Evolutionary conservation across 805 yeast species (phyloP).

Genomic region (Wickerhamiella galacta): DNA sequence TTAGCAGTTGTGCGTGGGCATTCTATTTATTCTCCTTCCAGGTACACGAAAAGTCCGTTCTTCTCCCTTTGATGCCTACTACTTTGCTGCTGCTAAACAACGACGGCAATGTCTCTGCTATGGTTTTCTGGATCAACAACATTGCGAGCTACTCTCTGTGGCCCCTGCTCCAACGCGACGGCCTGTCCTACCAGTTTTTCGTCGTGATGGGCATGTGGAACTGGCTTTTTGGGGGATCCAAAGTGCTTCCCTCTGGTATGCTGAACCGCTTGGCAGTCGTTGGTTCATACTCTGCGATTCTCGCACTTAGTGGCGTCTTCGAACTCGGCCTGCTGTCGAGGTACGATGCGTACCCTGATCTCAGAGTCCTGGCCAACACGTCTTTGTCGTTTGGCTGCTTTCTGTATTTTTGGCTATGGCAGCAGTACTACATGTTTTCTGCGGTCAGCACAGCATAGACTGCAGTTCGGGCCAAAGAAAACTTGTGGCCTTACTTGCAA

Average conservation of each 20-base stretch:
- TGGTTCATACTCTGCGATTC: conserved; percentile 36
- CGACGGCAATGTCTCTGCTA: conserved; percentile 43
- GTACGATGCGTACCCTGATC: conserved; percentile 44
- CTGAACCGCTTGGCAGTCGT: conserved; percentile 36
- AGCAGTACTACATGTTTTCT: conserved; percentile 15
- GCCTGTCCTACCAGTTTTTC: conserved; percentile 52
- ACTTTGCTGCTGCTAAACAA: conserved; percentile 40
- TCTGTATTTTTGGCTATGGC: conserved; percentile 68
- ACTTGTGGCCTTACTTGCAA: not conserved
- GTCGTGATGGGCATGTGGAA: conserved; percentile 47
- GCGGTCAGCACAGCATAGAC: not conserved
- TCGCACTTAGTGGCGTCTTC: conserved; percentile 39
- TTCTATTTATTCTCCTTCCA: conserved; percentile 86
- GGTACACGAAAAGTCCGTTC: conserved; percentile 86
- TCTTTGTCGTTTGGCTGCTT: conserved; percentile 63
- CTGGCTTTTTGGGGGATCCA: conserved; percentile 57
- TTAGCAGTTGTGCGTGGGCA: conserved; percentile 71
- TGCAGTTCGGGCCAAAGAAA: not conserved
- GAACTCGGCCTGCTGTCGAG: conserved; percentile 32
- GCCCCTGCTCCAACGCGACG: conserved; percentile 71
- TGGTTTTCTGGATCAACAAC: conserved; percentile 77
- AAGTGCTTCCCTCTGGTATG: conserved; percentile 31
- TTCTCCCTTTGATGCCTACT: conserved; percentile 76
- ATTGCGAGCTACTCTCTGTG: conserved; percentile 71
- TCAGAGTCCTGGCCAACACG: conserved; percentile 70